Conservation (phyloP, 2,329 filamentous ascomycete genomes). For the Tolypocladium capitatum region DNA sequence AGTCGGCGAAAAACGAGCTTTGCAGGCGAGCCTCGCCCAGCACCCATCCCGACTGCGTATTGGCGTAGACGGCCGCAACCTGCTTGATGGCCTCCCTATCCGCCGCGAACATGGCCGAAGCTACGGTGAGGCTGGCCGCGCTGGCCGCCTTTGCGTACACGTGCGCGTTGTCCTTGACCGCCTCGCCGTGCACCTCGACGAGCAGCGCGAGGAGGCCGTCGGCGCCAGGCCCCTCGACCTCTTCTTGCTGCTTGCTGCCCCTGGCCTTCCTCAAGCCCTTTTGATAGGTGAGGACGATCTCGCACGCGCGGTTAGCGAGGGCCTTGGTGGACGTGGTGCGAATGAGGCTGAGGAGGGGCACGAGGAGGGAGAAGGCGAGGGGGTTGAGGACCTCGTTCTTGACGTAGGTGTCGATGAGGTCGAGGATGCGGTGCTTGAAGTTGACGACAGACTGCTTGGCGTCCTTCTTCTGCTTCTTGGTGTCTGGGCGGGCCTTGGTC, state of each 20-base stretch:
- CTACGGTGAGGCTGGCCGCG: constrained; percentile 54
- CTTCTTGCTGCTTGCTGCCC: constrained; percentile 9
- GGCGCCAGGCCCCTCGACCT: constrained; percentile 19
- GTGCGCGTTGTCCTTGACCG: constrained; percentile 49
- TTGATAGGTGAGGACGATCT: constrained; percentile 60
- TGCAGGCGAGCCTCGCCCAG: constrained; percentile 46
- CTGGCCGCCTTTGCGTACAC: constrained; percentile 65
- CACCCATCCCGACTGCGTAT: constrained; percentile 45
- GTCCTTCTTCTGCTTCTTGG: constrained; percentile 75
- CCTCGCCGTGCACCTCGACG: constrained; percentile 54
- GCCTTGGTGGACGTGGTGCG: constrained; percentile 66
- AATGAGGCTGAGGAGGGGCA: constrained; percentile 65
- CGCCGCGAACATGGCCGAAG: constrained; percentile 43
- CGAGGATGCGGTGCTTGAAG: constrained; percentile 89
- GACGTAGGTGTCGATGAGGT: constrained; percentile 74
- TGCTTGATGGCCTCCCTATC: constrained; percentile 38
- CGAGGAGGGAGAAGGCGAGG: constrained; percentile 54
- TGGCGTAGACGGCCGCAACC: constrained; percentile 50
- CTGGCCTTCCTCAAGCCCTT: constrained; percentile 49
- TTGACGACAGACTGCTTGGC: constrained; percentile 82
- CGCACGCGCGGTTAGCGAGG: constrained; percentile 58
- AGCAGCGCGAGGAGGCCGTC: constrained; percentile 46
- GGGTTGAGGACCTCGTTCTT: constrained; percentile 60
- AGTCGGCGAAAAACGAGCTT: constrained; percentile 55
- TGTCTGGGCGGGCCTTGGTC: constrained; percentile 45